Evolutionary conservation across 108 stramenopile genomes (phyloP).

Genomic region (Stephanodiscus minutulus): DNA sequence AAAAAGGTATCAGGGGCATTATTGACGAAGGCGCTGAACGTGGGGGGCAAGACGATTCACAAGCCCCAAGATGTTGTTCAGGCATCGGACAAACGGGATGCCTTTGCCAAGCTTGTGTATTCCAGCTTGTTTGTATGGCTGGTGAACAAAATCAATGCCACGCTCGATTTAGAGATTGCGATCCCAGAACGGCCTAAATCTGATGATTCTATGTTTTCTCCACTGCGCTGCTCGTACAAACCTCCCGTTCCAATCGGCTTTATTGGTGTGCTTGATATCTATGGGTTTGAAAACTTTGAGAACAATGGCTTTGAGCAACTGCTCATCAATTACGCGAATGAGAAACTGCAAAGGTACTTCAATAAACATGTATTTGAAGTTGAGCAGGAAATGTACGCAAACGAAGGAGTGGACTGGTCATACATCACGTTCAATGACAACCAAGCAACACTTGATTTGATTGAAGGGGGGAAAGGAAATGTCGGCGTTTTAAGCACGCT

Average conservation of each 20-base stretch:
- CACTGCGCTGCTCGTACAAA: conserved; percentile 37
- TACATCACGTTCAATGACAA: conserved; percentile 99
- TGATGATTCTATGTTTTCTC: conserved; percentile 53
- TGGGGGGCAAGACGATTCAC: conserved; percentile 82
- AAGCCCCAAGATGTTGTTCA: conserved; percentile 76
- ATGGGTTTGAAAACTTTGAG: conserved; percentile 97
- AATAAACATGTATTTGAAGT: conserved; percentile 95
- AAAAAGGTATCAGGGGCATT: conserved; percentile 73
- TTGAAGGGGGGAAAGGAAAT: conserved; percentile 84
- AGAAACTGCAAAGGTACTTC: conserved; percentile 93
- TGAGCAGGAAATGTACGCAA: conserved; percentile 89
- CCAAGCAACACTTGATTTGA: conserved; percentile 93
- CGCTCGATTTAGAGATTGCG: conserved; percentile 50
- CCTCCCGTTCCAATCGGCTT: conserved; percentile 35
- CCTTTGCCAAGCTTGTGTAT: conserved; percentile 93
- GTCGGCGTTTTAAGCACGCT: conserved; percentile 82
- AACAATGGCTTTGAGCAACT: conserved; percentile 95
- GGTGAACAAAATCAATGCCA: conserved; percentile 81
- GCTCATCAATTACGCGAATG: conserved; percentile 96
- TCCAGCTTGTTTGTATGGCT: conserved; percentile 93
- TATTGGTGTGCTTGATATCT: conserved; percentile 97
- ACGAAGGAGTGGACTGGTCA: conserved; percentile 96
- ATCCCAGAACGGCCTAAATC: background rate
- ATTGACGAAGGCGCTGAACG: conserved; percentile 72
- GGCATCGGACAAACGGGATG: conserved; percentile 92